Evolutionary conservation across 371 early-diverging fungal species (phyloP).

Genomic region (Mycotypha africana): DNA sequence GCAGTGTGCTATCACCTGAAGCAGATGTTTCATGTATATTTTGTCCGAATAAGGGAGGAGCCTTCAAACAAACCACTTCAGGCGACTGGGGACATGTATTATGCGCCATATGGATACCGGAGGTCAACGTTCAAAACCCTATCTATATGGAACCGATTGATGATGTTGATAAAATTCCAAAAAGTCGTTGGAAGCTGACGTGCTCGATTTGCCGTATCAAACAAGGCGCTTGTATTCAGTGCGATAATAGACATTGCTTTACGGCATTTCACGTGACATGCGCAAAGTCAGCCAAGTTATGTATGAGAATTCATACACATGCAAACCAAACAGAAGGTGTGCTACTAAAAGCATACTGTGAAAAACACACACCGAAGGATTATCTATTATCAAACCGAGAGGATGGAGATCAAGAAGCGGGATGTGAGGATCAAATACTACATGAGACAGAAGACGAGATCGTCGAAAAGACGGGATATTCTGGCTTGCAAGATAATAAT

Average conservation of each 20-base stretch:
- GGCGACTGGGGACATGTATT: constrained; percentile 95
- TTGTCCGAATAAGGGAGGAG: constrained; percentile 94
- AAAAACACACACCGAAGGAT: constrained; percentile 77
- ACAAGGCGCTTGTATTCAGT: constrained; percentile 94
- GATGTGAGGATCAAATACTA: too few species aligned
- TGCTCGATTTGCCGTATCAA: constrained; percentile 86
- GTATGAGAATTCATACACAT: constrained; percentile 50
- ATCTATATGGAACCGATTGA: constrained; percentile 98
- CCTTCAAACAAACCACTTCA: constrained; percentile 91
- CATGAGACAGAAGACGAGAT: neutral
- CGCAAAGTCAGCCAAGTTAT: constrained; percentile 80
- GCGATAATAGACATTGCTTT: constrained; percentile 84
- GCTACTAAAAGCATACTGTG: constrained; percentile 70
- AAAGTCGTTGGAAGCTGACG: constrained; percentile 80
- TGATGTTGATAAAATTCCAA: constrained; percentile 79
- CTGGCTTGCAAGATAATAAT: constrained; percentile 19
- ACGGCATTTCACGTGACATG: constrained; percentile 94
- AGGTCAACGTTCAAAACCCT: constrained; percentile 83
- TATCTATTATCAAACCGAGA: constrained; percentile 14
- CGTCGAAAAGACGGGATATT: neutral
- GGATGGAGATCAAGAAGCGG: constrained; percentile 7
- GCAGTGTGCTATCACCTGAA: constrained; percentile 86
- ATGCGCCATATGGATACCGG: constrained; percentile 96
- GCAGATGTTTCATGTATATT: constrained; percentile 87
- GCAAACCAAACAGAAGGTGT: constrained; percentile 46